Percentiles rank a stretch among this genome's conserved stretches.
Conservation (phyloP, 192 early-diverging fungal genomes). For the Podila minutissima region DNA sequence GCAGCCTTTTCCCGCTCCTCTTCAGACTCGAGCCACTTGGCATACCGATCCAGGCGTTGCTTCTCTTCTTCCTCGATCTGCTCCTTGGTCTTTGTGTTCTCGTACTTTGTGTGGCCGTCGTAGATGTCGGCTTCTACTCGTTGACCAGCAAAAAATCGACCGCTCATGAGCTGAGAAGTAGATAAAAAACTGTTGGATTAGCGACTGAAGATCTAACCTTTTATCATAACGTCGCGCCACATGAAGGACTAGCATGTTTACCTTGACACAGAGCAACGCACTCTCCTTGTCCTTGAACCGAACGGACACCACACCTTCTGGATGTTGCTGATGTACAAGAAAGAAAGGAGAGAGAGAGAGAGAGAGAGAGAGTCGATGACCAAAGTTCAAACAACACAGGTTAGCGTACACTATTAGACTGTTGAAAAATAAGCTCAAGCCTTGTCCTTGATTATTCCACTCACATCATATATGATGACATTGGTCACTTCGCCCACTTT, state of each 20-base stretch:
- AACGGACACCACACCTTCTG: slow-evolving; percentile 89
- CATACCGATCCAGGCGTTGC: slow-evolving; percentile 85
- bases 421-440: no score
- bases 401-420: no score
- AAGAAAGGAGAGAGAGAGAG: neutral
- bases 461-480: slow-evolving; percentile 93
- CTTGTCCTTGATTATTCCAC: slow-evolving; percentile 16
- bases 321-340: slow-evolving; percentile 61
- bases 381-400: no score
- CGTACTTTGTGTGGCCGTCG: slow-evolving; percentile 87
- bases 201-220: neutral
- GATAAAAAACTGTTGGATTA: neutral
- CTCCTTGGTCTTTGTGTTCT: slow-evolving; percentile 61
- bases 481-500: slow-evolving; percentile 94
- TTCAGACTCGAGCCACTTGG: slow-evolving; percentile 85
- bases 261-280: slow-evolving; percentile 83
- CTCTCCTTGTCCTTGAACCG: slow-evolving; percentile 84
- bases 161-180: slow-evolving; percentile 73
- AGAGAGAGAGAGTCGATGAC: neutral
- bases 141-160: slow-evolving; percentile 89
- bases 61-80: slow-evolving; percentile 80
- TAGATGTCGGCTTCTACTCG: slow-evolving; percentile 80
- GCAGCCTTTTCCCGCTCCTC: slow-evolving; percentile 11
- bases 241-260: slow-evolving; percentile 55
- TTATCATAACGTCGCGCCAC: no score